These are phyloP conservation scores for Daldinia childiae DNA, from an alignment of 495 filamentous ascomycete species.

Conservation along the genomic window DNA sequence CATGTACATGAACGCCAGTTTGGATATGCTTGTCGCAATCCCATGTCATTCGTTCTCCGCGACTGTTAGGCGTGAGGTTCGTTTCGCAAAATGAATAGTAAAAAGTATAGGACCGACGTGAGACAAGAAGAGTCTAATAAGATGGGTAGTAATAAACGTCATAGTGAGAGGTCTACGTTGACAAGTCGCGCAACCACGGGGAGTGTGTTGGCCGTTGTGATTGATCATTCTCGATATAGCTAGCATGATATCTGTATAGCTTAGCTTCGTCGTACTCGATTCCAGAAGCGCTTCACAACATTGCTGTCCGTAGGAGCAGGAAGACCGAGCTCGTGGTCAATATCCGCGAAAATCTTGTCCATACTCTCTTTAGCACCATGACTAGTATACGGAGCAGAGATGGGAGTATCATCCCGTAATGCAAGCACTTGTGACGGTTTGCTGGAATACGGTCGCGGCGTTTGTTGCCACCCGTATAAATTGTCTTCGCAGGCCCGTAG, in stretches of 20 bases:
- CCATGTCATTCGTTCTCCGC: conserved; percentile 16
- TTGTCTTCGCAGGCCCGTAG: conserved; percentile 74
- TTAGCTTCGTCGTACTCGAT: conserved; percentile 46
- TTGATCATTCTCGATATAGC: neutral
- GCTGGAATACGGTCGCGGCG: conserved; percentile 40
- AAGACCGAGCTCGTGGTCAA: conserved; percentile 45
- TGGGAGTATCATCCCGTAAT: conserved; percentile 28
- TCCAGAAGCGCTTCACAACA: conserved; percentile 49
- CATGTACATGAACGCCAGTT: conserved; percentile 26
- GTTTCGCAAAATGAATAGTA: conserved; percentile 10
- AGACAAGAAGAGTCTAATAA: conserved; percentile 13
- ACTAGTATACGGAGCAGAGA: conserved; percentile 17
- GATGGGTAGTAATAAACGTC: neutral
- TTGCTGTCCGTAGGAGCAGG: conserved; percentile 35
- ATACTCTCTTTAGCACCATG: conserved; percentile 45
- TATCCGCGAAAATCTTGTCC: conserved; percentile 47
- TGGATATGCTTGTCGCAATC: conserved; percentile 18
- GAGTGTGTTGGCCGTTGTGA: neutral
- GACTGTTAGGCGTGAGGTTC: conserved; percentile 1
- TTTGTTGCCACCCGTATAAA: conserved; percentile 66
- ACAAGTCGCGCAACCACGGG: neutral
- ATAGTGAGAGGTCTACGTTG: conserved; percentile 11
- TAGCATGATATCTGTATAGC: neutral
- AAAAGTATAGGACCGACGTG: conserved; percentile 4
- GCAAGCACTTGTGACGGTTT: conserved; percentile 45